Evolutionary conservation across 208 protist genomes (phyloP).

Genomic region (Trypanosoma conorhini): DNA sequence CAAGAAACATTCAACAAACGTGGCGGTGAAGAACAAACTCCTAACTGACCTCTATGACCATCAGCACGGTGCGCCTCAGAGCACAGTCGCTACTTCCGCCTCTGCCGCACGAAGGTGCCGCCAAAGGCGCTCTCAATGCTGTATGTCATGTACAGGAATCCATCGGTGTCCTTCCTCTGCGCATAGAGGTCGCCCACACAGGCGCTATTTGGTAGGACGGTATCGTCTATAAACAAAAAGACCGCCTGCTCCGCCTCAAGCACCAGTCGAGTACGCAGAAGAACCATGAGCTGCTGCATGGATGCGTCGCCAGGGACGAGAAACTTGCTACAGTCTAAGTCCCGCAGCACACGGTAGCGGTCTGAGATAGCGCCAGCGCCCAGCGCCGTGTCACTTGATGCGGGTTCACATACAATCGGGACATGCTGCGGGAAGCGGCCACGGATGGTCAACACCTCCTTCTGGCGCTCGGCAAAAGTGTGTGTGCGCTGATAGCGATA

Average conservation of each 20-base stretch:
- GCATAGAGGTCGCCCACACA: slow-evolving; percentile 82
- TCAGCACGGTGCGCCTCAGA: not conserved
- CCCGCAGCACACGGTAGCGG: slow-evolving; percentile 14
- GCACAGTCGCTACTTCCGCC: not conserved
- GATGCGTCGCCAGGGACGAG: slow-evolving; percentile 63
- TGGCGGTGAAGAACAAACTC: not conserved
- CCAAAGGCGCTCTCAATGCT: slow-evolving; percentile 91
- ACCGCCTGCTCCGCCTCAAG: slow-evolving; percentile 85
- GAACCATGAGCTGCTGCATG: slow-evolving; percentile 89
- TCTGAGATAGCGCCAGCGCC: slow-evolving; percentile 27
- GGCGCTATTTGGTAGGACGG: slow-evolving; percentile 74
- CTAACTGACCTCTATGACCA: not conserved
- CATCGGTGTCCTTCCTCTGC: slow-evolving; percentile 84
- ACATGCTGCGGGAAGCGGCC: slow-evolving; percentile 68
- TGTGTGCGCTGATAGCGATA: slow-evolving; percentile 47
- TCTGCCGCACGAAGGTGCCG: not conserved
- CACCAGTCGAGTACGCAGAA: slow-evolving; percentile 89
- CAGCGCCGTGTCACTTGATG: not conserved
- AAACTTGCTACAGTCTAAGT: slow-evolving; percentile 41
- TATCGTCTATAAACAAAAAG: slow-evolving; percentile 89
- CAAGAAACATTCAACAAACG: not conserved
- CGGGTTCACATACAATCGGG: slow-evolving; percentile 92
- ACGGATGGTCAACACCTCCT: slow-evolving; percentile 34
- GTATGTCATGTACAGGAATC: slow-evolving; percentile 88
- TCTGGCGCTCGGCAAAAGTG: slow-evolving; percentile 48